Percentiles rank a stretch among this genome's conserved stretches.
Conservation (phyloP, 495 filamentous ascomycete species). For the Haplographium delicatum region DNA sequence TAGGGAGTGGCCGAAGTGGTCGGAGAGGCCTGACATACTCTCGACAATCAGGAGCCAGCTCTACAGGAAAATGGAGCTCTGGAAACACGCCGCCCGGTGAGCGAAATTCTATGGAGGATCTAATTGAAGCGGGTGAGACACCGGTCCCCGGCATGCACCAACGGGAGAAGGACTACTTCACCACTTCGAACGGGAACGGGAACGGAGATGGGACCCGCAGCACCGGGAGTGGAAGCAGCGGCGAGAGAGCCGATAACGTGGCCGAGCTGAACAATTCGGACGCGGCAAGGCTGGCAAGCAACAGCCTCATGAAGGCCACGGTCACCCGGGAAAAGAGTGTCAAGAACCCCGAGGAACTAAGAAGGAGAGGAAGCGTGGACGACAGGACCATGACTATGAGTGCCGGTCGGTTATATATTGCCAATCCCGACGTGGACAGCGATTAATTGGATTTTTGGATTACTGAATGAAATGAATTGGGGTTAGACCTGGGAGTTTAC, state of each 20-base stretch:
- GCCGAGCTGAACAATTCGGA: slow-evolving; percentile 33
- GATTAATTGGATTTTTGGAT: slow-evolving; percentile 48
- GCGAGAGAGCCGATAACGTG: slow-evolving; percentile 44
- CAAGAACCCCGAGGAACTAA: slow-evolving; percentile 68
- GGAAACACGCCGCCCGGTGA: slow-evolving; percentile 59
- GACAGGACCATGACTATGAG: slow-evolving; percentile 85
- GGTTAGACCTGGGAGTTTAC: not conserved
- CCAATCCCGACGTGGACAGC: slow-evolving; percentile 76
- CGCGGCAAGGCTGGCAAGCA: slow-evolving; percentile 40
- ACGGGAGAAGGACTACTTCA: slow-evolving; percentile 39
- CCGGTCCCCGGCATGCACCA: slow-evolving; percentile 16
- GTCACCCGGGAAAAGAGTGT: slow-evolving; percentile 58
- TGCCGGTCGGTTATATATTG: slow-evolving; percentile 77
- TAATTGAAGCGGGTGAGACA: slow-evolving; percentile 19
- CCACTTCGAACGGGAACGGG: slow-evolving; percentile 32
- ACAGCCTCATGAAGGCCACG: slow-evolving; percentile 45
- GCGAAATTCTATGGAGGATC: slow-evolving; percentile 16
- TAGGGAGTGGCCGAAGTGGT: slow-evolving; percentile 55
- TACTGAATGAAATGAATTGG: too few relatives aligned
- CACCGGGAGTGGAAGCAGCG: slow-evolving; percentile 47
- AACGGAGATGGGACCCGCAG: slow-evolving; percentile 32
- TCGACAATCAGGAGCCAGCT: slow-evolving; percentile 28
- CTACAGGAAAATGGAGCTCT: slow-evolving; percentile 55
- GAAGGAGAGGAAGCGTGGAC: slow-evolving; percentile 87
- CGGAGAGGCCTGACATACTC: slow-evolving; percentile 30